A percentile compares a stretch with the other conserved stretches of the same genome.
These are phyloP conservation scores for Arthrobotrys conoides DNA, from an alignment of 2,329 filamentous ascomycete species.

Conservation along the genomic window DNA sequence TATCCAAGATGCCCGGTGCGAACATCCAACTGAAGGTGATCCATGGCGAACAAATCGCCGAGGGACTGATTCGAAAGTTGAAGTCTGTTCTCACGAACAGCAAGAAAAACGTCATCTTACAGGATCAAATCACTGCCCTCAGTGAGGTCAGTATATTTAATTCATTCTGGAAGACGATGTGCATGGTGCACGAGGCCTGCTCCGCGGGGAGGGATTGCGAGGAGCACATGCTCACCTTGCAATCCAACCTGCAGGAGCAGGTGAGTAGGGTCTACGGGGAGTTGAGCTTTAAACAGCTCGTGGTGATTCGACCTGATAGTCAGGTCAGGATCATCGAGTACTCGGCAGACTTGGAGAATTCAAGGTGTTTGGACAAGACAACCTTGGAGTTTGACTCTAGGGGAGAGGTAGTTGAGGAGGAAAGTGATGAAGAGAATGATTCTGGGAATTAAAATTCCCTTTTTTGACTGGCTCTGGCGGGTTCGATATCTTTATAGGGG, in stretches of 20 bases:
- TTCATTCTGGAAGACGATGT: not conserved
- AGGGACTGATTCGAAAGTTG: not conserved
- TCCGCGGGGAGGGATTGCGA: not conserved
- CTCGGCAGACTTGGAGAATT: not conserved
- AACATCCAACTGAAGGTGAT: not conserved
- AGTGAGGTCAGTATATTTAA: slow-evolving; percentile 13
- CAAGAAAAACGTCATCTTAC: not conserved
- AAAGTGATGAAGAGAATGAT: not conserved
- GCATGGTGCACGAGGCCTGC: not conserved
- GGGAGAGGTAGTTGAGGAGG: not conserved
- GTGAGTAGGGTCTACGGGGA: not conserved
- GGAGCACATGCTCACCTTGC: not conserved
- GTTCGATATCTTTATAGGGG: no score
- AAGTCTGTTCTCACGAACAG: not conserved
- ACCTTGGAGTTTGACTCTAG: not conserved
- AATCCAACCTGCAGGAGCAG: not conserved
- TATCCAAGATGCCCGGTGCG: not conserved
- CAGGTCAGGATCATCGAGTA: not conserved
- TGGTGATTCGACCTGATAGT: not conserved
- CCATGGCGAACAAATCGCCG: not conserved
- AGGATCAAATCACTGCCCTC: not conserved
- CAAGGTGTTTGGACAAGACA: not conserved
- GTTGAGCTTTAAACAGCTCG: not conserved
- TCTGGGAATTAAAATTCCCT: not conserved
- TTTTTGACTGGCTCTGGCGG: not conserved